phyloP scores from a whole-genome alignment of 176 grass and related monocot species.

The Lolium perenne region DNA sequence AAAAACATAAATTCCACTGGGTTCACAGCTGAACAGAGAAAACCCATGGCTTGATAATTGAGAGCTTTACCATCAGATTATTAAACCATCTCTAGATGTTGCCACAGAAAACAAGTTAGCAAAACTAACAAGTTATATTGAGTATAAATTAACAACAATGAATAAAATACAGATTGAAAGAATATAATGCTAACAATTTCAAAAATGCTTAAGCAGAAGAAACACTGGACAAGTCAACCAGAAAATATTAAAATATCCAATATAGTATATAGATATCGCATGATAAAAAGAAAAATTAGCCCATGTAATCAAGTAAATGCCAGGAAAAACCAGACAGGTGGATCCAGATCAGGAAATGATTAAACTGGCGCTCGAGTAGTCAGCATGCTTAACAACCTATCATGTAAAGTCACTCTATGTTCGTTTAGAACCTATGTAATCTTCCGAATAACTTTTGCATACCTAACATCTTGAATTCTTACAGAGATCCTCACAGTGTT shows the following conservation, averaged over 20 bases:
- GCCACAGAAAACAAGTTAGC: conserved; percentile 4
- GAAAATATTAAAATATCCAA: neutral
- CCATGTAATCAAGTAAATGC: conserved; percentile 16
- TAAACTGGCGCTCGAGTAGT: neutral
- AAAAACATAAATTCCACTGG: neutral
- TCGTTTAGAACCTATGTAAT: neutral
- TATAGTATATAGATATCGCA: neutral
- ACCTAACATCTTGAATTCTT: conserved; percentile 17
- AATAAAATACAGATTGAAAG: neutral
- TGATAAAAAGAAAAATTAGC: conserved; percentile 8
- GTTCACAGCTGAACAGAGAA: conserved; percentile 1
- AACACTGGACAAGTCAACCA: neutral
- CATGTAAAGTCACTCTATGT: neutral
- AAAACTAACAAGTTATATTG: neutral
- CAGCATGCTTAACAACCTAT: conserved; percentile 22
- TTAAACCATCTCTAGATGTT: conserved; percentile 14
- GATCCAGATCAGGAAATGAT: neutral
- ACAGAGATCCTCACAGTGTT: neutral
- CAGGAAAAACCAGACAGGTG: neutral
- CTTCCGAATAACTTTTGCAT: neutral
- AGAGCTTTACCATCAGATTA: conserved; percentile 18
- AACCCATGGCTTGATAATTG: neutral
- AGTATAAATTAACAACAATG: neutral
- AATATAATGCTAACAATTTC: neutral
- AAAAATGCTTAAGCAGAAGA: neutral